Percentiles rank a stretch among this genome's conserved stretches.
Evolutionary conservation across 2,329 filamentous ascomycete genomes (phyloP).

Genomic region (Ophiocordyceps camponoti-saundersi): DNA sequence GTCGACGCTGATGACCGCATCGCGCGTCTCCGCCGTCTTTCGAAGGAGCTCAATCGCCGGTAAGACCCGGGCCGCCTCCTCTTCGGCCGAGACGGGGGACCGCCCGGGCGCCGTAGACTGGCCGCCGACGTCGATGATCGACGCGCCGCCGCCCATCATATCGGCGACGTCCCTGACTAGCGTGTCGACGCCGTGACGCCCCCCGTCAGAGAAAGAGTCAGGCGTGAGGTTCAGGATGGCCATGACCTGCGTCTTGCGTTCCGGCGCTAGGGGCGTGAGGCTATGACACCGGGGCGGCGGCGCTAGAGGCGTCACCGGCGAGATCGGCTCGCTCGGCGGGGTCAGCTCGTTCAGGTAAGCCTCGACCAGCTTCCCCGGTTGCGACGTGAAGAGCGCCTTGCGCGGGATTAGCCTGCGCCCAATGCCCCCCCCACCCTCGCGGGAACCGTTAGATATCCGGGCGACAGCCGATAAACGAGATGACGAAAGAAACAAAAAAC

Average conservation of each 20-base stretch:
- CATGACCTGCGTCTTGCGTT: slow-evolving; percentile 65
- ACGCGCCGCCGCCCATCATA: slow-evolving; percentile 54
- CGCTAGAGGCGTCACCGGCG: slow-evolving; percentile 40
- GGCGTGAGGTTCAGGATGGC: slow-evolving; percentile 88
- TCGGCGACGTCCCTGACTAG: slow-evolving; percentile 40
- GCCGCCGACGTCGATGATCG: slow-evolving; percentile 82
- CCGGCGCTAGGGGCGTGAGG: slow-evolving; percentile 39
- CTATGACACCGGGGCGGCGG: slow-evolving; percentile 22
- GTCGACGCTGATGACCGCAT: slow-evolving; percentile 71
- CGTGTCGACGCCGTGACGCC: slow-evolving; percentile 36
- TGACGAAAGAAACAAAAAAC: neutral
- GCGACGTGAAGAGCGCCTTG: slow-evolving; percentile 30
- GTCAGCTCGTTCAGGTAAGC: slow-evolving; percentile 43
- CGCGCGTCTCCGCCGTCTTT: slow-evolving; percentile 39
- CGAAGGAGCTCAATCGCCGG: slow-evolving; percentile 65
- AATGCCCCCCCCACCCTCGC: no score
- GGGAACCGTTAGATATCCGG: neutral
- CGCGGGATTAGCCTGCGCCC: slow-evolving; percentile 33
- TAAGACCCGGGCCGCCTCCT: slow-evolving; percentile 64
- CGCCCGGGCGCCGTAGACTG: slow-evolving; percentile 78
- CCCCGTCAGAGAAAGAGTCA: slow-evolving; percentile 93
- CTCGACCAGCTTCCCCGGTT: slow-evolving; percentile 42
- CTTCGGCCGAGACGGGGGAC: slow-evolving; percentile 46
- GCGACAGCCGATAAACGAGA: neutral
- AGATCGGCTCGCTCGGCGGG: slow-evolving; percentile 30